These are phyloP conservation scores for Usnea hakonensis DNA, from an alignment of 495 filamentous ascomycete species.

Conservation along the genomic window DNA sequence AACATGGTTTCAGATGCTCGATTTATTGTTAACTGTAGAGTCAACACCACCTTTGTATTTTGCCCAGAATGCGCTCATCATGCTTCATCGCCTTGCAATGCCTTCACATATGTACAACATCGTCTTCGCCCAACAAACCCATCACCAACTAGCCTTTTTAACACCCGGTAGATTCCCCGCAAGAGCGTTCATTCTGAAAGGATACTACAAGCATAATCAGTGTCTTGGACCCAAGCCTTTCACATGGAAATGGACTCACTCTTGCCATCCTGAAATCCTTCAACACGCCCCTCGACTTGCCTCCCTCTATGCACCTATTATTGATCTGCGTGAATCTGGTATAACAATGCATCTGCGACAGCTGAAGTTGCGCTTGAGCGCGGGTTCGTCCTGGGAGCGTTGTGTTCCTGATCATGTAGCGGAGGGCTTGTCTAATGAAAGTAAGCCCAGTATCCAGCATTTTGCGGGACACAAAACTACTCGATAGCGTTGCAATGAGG, in stretches of 20 bases:
- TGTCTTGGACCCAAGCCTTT: conserved; percentile 3
- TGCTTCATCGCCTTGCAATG: neutral
- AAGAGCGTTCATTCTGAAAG: conserved; percentile 83
- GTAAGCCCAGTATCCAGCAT: neutral
- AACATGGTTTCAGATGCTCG: neutral
- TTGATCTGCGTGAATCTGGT: conserved; percentile 87
- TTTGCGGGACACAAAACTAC: neutral
- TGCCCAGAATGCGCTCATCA: neutral
- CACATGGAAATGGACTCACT: conserved; percentile 46
- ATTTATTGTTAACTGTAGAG: neutral
- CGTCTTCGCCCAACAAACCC: neutral
- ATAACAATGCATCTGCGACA: conserved; percentile 90
- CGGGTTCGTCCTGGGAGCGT: conserved; percentile 70
- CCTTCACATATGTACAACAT: conserved; percentile 8
- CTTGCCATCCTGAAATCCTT: conserved; percentile 84
- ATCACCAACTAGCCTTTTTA: conserved; percentile 88
- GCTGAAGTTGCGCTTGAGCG: conserved; percentile 83
- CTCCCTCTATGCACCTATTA: conserved; percentile 85
- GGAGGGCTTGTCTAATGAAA: conserved; percentile 83
- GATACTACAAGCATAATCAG: conserved; percentile 55
- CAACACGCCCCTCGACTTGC: conserved; percentile 76
- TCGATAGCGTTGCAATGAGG: neutral
- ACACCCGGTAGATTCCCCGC: conserved; percentile 87
- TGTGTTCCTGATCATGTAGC: conserved; percentile 90
- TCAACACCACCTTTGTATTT: neutral